These are phyloP conservation scores for Erysimum pusillum DNA, from an alignment of 441 rosid species.

Conservation along the genomic window DNA sequence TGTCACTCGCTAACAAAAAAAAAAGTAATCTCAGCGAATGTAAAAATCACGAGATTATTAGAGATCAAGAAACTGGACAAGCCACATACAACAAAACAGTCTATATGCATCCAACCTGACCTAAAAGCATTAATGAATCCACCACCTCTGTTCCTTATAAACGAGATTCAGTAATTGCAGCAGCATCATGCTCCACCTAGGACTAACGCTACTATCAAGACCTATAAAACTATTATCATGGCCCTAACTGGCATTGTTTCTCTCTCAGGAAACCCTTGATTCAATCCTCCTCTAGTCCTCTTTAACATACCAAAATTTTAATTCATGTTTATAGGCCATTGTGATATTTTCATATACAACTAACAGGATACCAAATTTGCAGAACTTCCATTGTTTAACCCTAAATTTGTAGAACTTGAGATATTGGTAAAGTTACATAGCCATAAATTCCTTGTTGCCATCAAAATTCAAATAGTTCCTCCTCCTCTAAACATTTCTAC, in stretches of 20 bases:
- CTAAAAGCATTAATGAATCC: not conserved
- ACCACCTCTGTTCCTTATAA: not conserved
- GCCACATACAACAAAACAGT: not conserved
- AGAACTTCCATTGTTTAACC: not conserved
- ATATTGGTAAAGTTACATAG: not conserved
- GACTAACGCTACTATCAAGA: not conserved
- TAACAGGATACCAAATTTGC: not conserved
- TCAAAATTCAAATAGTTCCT: not conserved
- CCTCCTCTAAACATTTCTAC: not conserved
- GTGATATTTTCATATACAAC: too few relatives aligned
- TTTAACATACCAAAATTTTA: too few relatives aligned
- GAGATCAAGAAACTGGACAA: not conserved
- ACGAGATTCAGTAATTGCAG: not conserved
- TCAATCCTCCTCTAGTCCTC: too few relatives aligned
- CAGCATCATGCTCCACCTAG: not conserved
- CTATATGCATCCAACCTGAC: not conserved
- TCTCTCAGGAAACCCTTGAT: not conserved
- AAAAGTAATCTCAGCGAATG: constrained; percentile 28
- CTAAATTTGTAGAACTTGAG: not conserved
- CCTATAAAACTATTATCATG: not conserved
- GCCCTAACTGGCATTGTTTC: not conserved
- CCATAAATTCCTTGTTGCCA: not conserved
- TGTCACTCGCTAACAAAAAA: constrained; percentile 72
- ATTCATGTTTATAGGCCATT: too few relatives aligned
- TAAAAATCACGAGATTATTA: not conserved